These are phyloP conservation scores for Globisporangium perplexum DNA, from an alignment of 352 stramenopile species.

Conservation along the genomic window DNA sequence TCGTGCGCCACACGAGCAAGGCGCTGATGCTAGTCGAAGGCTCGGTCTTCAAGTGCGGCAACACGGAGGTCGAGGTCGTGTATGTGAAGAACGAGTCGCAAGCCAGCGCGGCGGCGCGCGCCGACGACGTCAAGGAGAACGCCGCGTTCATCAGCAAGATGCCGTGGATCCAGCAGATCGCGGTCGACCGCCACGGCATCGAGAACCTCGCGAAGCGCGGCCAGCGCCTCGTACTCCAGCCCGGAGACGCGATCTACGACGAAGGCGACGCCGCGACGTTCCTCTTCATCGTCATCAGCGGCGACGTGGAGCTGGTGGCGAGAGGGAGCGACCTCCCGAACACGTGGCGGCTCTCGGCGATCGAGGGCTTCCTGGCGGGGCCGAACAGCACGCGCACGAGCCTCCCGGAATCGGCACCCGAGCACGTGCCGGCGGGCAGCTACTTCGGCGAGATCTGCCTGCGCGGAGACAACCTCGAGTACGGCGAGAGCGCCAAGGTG, in stretches of 20 bases:
- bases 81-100: constrained; percentile 34
- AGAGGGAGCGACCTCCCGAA: constrained; percentile 6
- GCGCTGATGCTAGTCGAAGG: constrained; percentile 64
- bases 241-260: constrained; percentile 49
- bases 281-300: constrained; percentile 58
- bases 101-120: constrained; percentile 8
- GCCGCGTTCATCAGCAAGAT: constrained; percentile 34
- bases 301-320: constrained; percentile 32
- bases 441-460: constrained; percentile 65
- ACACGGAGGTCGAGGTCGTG: constrained; percentile 55
- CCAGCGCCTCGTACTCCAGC: constrained; percentile 31
- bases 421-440: constrained; percentile 34
- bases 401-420: constrained; percentile 10
- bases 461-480: constrained; percentile 26
- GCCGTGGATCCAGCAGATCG: constrained; percentile 61
- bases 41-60: constrained; percentile 57
- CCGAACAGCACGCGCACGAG: background rate
- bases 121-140: constrained; percentile 41
- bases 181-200: constrained; percentile 32
- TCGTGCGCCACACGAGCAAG: constrained; percentile 63
- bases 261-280: constrained; percentile 54
- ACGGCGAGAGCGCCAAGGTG: constrained; percentile 40
- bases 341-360: constrained; percentile 10
- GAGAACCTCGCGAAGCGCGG: constrained; percentile 41
- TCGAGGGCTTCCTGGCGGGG: constrained; percentile 9